Base-by-base conservation (phyloP, 306 rosid genomes). In the Parietaria judaica region DNA sequence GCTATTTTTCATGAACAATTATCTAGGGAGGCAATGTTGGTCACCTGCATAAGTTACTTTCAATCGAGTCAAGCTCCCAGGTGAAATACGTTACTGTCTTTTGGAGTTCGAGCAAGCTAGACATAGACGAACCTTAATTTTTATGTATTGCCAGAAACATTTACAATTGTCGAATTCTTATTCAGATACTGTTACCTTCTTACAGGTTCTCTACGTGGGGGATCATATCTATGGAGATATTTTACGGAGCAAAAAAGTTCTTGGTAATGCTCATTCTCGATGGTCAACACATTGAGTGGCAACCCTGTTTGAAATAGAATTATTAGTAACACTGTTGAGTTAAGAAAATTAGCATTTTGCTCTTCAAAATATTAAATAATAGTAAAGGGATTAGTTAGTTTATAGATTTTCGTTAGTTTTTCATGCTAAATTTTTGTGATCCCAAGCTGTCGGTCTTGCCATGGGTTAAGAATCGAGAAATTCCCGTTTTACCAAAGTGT, bases 191-290 rank as follows among this genome's bases (percentile, higher is more conserved):
- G 0, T 47, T 14, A 9, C 6, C 46, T 63, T 72, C 61, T 7
- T 34, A 53, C 66, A 92, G 99, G 99, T 94, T 94, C 87, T 94
- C 46, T 94, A 94, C 69, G 99, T 88, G 74, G 97, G 99, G 65
- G 99, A 94, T 78, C 99, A 88, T 74, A 88, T 94, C 66, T 94
- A 94, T 60, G 99, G 99, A 73, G 99, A 94, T 75, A 88, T 94
- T 74, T 73, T 94, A 61, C 86, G 99, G 51, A 88, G 97, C 90
- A 88, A 88, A 81, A 94, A 94, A 82, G 89, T 85, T 86, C 95
- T 88, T 65, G 97, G 99, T 88, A 94, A 57, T 14, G 66, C 16
- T 56, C 60, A 61, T 75, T 56, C 67, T 62, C 67, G 3, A 23
- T 23, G 31, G 1, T 23, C 31, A 23, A 23, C 31, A 23, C 31